phyloP scores from a whole-genome alignment of 2,329 filamentous ascomycete genomes.

The Trichoderma polysporum region DNA sequence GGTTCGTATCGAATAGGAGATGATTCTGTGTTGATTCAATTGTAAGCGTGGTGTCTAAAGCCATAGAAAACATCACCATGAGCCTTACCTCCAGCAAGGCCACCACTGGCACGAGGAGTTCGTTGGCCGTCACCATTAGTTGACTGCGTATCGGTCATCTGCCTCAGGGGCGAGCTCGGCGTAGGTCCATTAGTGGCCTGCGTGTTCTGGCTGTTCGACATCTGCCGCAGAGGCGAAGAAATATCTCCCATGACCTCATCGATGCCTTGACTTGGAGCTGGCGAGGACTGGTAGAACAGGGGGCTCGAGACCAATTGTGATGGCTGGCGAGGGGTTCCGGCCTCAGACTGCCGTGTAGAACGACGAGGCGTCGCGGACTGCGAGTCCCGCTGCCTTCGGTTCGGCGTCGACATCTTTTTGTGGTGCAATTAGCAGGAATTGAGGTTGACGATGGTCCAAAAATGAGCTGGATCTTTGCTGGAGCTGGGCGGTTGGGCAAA shows the following conservation, averaged over 20 bases:
- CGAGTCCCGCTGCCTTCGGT: slow-evolving; percentile 53
- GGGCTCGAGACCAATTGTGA: slow-evolving; percentile 72
- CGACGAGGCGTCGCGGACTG: slow-evolving; percentile 48
- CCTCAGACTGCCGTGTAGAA: slow-evolving; percentile 41
- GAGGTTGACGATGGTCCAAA: slow-evolving; percentile 22
- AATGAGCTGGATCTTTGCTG: background rate
- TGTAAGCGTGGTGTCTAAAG: background rate
- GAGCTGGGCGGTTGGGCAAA: slow-evolving; percentile 21
- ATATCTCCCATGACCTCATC: slow-evolving; percentile 38
- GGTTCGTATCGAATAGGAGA: slow-evolving; percentile 89
- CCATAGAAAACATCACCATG: background rate
- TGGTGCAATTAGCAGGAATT: slow-evolving; percentile 11
- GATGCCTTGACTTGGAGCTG: slow-evolving; percentile 31
- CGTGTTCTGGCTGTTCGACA: slow-evolving; percentile 57
- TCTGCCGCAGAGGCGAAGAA: slow-evolving; percentile 57
- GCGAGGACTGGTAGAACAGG: slow-evolving; percentile 67
- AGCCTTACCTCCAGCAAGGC: slow-evolving; percentile 61
- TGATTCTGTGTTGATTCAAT: slow-evolving; percentile 60
- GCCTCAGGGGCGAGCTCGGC: slow-evolving; percentile 60
- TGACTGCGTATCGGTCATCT: slow-evolving; percentile 58
- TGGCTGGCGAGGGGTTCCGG: slow-evolving; percentile 46
- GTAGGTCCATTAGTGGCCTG: slow-evolving; percentile 31
- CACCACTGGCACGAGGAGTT: slow-evolving; percentile 67
- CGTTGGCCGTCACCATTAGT: slow-evolving; percentile 55
- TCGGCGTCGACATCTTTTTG: slow-evolving; percentile 43